Evolutionary conservation across 495 filamentous ascomycete genomes (phyloP), one percentile per base, ranked within the genome.

Genomic region (Xylaria curta): DNA sequence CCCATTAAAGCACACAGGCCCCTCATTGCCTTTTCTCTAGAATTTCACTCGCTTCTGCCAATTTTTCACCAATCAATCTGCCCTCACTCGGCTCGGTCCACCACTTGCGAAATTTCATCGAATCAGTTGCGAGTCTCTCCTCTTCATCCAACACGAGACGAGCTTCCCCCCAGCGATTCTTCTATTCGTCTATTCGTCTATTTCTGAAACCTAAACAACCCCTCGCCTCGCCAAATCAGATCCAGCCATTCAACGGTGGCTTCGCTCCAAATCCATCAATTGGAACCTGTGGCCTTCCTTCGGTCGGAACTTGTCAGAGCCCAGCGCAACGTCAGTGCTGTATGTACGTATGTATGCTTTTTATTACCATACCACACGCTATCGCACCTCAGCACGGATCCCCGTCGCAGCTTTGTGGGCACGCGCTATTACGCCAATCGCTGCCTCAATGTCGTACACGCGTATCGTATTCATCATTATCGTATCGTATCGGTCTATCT

Each of bases 11-110:
- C 72, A 74, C 74, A 38, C 70, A 71, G 60, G 72, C 19, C 72
- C 73, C 76, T 77, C 75, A 74, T 56, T 66, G 72, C 54, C 66
- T 67, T 64, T 78, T 75, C 75, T 72, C 70, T 73, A 56, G 69
- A 73, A 73, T 76, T 77, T 79, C 74, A 76, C 76, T 78, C 71
- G 76, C 69, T 68, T 73, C 72, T 79, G 68, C 68, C 72, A 67
- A 74, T 72, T 72, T 77, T 69, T 79, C 77, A 77, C 77, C 77
- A 79, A 79, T 79, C 77, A 79, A 75, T 75, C 77, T 72, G 73
- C 73, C 75, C 77, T 79, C 70, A 51, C 68, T 64, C 68, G 61
- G 56, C 59, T 70, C 47, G 77, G 73, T 79, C 77, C 75, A 77
- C 77, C 77, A 76, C 73, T 77, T 74, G 51, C 71, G 62, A 60